Evolutionary conservation across 75 land plant species (phyloP).

Genomic region (Cunninghamia lanceolata): DNA sequence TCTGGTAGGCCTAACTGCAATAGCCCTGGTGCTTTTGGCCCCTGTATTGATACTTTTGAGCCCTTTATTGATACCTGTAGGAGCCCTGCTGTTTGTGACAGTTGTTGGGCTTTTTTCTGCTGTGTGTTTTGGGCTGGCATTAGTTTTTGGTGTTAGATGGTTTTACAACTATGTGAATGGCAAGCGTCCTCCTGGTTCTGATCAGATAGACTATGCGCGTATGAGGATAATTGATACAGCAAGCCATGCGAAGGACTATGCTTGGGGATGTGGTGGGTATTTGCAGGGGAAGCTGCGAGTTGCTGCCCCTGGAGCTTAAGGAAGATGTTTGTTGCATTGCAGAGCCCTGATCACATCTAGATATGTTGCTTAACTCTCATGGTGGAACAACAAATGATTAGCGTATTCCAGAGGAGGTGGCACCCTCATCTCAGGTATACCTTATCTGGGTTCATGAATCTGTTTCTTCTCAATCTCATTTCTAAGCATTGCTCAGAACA

Average conservation of each 20-base stretch:
- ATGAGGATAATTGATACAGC: slow-evolving; percentile 66
- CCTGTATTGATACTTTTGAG: slow-evolving; percentile 69
- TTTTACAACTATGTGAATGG: slow-evolving; percentile 67
- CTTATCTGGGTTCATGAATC: too few relatives aligned
- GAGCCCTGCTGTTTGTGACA: slow-evolving; percentile 17
- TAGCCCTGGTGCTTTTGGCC: slow-evolving; percentile 45
- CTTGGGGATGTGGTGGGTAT: slow-evolving; percentile 57
- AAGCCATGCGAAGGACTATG: slow-evolving; percentile 67
- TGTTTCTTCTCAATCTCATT: too few relatives aligned
- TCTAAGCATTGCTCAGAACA: too few relatives aligned
- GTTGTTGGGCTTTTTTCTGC: slow-evolving; percentile 20
- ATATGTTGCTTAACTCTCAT: too few relatives aligned
- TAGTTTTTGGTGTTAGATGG: slow-evolving; percentile 51
- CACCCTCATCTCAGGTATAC: too few relatives aligned
- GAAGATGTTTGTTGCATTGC: neutral
- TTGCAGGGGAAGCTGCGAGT: slow-evolving; percentile 21
- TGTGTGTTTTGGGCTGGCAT: slow-evolving; percentile 39
- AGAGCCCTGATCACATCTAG: too few relatives aligned
- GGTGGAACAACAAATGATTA: too few relatives aligned
- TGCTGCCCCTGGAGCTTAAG: neutral
- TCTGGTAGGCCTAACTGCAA: slow-evolving; percentile 41
- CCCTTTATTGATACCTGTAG: slow-evolving; percentile 80
- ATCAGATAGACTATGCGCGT: slow-evolving; percentile 62
- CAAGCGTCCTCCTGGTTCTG: slow-evolving; percentile 64
- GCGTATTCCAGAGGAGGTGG: too few relatives aligned